Conservation (phyloP, 352 stramenopile species). For the Pythium utonaiense region DNA sequence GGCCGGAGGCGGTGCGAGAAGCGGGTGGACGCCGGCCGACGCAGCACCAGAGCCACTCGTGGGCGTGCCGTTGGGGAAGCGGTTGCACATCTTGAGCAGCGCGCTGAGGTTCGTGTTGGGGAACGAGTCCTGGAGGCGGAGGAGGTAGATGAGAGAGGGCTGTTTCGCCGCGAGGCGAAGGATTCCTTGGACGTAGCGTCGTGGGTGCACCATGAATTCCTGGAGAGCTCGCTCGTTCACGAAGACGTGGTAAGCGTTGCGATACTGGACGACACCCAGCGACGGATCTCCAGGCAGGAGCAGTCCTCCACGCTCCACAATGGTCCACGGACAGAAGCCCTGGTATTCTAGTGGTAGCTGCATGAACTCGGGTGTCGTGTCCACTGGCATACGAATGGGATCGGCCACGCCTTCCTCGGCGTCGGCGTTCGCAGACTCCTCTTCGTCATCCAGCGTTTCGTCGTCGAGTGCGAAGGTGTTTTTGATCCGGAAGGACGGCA, state of each 20-base stretch:
- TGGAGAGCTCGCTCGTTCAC: conserved; percentile 86
- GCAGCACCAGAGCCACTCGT: conserved; percentile 11
- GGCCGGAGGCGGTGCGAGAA: conserved; percentile 43
- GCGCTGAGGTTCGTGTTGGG: conserved; percentile 67
- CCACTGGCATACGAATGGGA: conserved; percentile 85
- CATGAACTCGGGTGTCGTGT: conserved; percentile 93
- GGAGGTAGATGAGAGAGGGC: conserved; percentile 90
- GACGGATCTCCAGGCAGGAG: conserved; percentile 89
- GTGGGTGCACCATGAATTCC: conserved; percentile 88
- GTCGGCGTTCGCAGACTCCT: conserved; percentile 18
- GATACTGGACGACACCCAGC: conserved; percentile 89
- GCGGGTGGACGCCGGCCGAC: conserved; percentile 43
- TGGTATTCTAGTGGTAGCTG: conserved; percentile 93
- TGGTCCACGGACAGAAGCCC: conserved; percentile 92
- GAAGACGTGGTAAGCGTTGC: conserved; percentile 91
- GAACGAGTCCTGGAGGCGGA: conserved; percentile 87
- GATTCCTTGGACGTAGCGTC: conserved; percentile 71
- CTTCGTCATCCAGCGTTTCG: conserved; percentile 24
- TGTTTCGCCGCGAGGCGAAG: conserved; percentile 61
- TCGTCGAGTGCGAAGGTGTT: conserved; percentile 35
- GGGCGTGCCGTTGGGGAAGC: conserved; percentile 32
- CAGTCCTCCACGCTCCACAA: conserved; percentile 84
- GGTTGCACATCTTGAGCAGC: conserved; percentile 61
- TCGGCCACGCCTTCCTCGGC: conserved; percentile 42
- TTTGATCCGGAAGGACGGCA: conserved; percentile 27